Evolutionary conservation across 2,329 filamentous ascomycete species (phyloP).

Genomic region (Pseudopithomyces maydicus): DNA sequence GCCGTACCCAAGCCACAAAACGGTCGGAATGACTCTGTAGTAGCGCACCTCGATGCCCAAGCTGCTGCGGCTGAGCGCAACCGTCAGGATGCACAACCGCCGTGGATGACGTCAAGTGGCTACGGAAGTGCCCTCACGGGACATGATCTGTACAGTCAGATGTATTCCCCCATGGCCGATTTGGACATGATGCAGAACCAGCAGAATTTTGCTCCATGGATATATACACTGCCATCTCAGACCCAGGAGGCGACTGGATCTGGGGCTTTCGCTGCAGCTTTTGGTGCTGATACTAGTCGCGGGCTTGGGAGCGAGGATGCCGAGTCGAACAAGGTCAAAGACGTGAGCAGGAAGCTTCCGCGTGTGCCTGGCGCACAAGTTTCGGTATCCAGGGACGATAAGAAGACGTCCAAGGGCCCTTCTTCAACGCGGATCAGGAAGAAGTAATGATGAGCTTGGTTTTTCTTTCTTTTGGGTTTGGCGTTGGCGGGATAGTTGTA

Average conservation of each 20-base stretch:
- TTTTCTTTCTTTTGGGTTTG: no score
- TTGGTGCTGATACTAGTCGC: not conserved
- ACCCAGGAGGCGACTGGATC: not conserved
- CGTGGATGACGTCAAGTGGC: conserved; percentile 1
- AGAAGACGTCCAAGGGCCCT: not conserved
- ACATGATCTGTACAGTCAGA: not conserved
- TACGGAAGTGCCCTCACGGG: not conserved
- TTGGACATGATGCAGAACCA: conserved; percentile 1
- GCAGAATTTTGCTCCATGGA: not conserved
- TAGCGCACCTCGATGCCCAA: conserved; percentile 27
- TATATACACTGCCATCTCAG: conserved; percentile 2
- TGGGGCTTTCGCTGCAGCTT: not conserved
- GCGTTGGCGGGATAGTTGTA: no score
- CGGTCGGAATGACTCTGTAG: conserved; percentile 26
- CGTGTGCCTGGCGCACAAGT: not conserved
- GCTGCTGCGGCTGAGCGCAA: conserved; percentile 19
- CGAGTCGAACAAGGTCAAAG: not conserved
- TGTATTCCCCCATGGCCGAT: not conserved
- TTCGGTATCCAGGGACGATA: not conserved
- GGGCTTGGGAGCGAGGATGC: not conserved
- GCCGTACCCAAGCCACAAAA: conserved; percentile 30
- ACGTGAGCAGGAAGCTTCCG: not conserved
- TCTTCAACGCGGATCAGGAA: not conserved
- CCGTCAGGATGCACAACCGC: conserved; percentile 7
- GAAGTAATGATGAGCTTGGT: not conserved